These are phyloP conservation scores for Clarireedia monteithiana DNA, from an alignment of 2,329 filamentous ascomycete species.

Conservation along the genomic window DNA sequence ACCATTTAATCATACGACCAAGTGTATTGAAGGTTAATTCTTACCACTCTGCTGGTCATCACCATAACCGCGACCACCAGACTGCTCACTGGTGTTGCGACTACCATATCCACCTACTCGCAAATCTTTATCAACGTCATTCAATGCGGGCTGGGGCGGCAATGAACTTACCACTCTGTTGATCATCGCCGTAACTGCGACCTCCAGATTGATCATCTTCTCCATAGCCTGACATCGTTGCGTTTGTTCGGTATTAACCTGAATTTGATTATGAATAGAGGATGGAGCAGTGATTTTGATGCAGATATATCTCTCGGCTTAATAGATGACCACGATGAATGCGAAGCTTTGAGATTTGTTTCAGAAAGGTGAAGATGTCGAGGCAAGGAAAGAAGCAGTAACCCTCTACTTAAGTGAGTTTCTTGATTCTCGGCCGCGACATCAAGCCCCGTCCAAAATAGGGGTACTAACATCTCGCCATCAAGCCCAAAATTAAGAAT, in stretches of 20 bases:
- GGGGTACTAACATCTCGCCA: too few relatives aligned
- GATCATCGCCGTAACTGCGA: not conserved
- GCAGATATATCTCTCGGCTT: too few relatives aligned
- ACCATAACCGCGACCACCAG: not conserved
- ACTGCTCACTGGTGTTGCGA: not conserved
- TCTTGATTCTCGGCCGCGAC: too few relatives aligned
- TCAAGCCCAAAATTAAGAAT: too few relatives aligned
- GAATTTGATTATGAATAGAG: too few relatives aligned
- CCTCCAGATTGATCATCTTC: conserved; percentile 1
- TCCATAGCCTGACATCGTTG: not conserved
- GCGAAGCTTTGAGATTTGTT: too few relatives aligned
- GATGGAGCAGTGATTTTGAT: too few relatives aligned
- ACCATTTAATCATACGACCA: not conserved
- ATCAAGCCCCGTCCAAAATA: too few relatives aligned
- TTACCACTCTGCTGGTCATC: not conserved
- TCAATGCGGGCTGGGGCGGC: not conserved
- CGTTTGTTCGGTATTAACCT: not conserved
- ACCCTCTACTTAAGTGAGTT: too few relatives aligned
- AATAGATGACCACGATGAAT: too few relatives aligned
- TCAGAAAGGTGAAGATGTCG: too few relatives aligned
- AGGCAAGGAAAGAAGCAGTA: too few relatives aligned
- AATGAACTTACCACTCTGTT: not conserved
- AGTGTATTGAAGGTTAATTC: not conserved
- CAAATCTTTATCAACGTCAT: not conserved
- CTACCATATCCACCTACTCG: not conserved